A percentile compares a stretch with the other conserved stretches of the same genome.
These are phyloP conservation scores for Hemisphaericaspora subhashii DNA, from an alignment of 1,139 yeast species.

Conservation along the genomic window DNA sequence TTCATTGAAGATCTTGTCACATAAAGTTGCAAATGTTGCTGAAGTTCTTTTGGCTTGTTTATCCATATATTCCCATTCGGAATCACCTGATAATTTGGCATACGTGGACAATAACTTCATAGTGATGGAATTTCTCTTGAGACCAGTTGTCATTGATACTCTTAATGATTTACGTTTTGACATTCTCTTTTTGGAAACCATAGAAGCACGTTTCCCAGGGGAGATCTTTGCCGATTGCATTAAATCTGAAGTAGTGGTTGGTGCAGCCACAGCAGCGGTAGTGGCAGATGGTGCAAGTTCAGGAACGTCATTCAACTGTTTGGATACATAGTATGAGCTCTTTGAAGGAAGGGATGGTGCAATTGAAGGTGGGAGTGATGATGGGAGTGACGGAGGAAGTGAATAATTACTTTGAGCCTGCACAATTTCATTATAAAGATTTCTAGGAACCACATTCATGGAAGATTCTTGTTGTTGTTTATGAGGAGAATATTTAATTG, in stretches of 20 bases:
- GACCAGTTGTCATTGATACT: conserved; percentile 43
- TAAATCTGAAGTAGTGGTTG: conserved; percentile 26
- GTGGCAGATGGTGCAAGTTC: conserved; percentile 11
- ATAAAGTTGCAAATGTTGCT: conserved; percentile 72
- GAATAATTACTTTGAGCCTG: conserved; percentile 33
- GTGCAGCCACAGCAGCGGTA: conserved; percentile 7
- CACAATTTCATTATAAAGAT: conserved; percentile 48
- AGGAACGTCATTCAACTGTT: conserved; percentile 12
- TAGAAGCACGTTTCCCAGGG: conserved; percentile 31
- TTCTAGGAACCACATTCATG: conserved; percentile 43
- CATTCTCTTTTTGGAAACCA: conserved; percentile 35
- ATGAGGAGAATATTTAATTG: conserved; percentile 1
- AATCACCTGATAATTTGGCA: conserved; percentile 66
- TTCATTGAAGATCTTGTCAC: conserved; percentile 71
- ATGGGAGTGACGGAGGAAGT: conserved; percentile 18
- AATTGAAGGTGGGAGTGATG: conserved; percentile 16
- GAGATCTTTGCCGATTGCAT: conserved; percentile 34
- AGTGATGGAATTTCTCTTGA: conserved; percentile 70
- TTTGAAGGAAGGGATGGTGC: conserved; percentile 37
- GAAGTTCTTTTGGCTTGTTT: conserved; percentile 75
- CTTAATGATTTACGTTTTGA: conserved; percentile 42
- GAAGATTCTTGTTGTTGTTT: conserved; percentile 10
- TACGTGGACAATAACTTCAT: conserved; percentile 68
- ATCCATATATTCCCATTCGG: conserved; percentile 70
- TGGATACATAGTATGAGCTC: conserved; percentile 21